Evolutionary conservation across 371 early-diverging fungal species (phyloP), one percentile per base, ranked within the genome.

Genomic region (Mortierella polycephala): DNA sequence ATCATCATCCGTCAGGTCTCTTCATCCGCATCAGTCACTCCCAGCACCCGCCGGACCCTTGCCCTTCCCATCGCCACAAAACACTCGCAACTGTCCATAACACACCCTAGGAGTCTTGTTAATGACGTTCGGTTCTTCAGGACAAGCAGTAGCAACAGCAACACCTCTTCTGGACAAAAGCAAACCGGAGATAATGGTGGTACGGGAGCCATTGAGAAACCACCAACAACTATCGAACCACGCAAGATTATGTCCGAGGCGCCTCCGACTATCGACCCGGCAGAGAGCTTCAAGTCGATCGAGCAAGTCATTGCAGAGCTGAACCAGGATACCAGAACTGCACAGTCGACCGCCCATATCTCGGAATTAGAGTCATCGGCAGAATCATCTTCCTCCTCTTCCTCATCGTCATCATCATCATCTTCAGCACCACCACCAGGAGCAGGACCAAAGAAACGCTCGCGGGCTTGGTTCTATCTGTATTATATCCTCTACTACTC

Each of bases 291-390:
- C 54, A 65, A 67, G 60, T 63, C 75, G 18, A 69, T 75, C 55
- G 71, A 75, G 5, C 71, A 75, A 39, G 56, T 70, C 18, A 70
- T 75, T 16, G 62, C 55, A 50, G 75, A 75, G 10, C 59, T 75
- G 13, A 56, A 70, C 23, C 47, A 16, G 42, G 67, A 67, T 16
- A 16, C 52, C 50, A 65, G 39, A 13, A 53, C 51, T 5, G 5
- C 52, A 39, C 61, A 59, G 18, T 10, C 60, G 10, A 37, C 64
- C 10, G 9, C 55, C 21, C n/a, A 14, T 20, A 20, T 30, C 12
- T 10, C 64, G 11, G 37, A 12, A 56, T 45, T 49, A 20, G 56
- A 30, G 30, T 30, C 30, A 30, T 4, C 30, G 4, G 30, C 30
- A 30, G 30, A 30, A 30, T 30, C 30, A 30, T 30, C 30, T 2